Evolutionary conservation across 129 eudicot species (phyloP).

Genomic region (Calendula officinalis): DNA sequence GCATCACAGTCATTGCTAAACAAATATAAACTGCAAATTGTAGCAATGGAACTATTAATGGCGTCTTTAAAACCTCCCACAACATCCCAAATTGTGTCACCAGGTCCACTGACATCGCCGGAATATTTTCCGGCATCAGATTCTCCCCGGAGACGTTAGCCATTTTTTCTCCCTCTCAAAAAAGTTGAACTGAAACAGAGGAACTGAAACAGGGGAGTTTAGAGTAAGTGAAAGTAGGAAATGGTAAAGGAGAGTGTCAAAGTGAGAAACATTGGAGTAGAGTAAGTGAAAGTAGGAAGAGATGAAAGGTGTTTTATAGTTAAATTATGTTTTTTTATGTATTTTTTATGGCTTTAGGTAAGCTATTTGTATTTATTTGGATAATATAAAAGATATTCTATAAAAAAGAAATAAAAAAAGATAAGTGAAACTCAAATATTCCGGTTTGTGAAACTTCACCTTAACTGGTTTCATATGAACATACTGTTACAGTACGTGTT

Average conservation of each 20-base stretch:
- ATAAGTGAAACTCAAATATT: too few relatives aligned
- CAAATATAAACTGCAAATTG: slow-evolving; percentile 54
- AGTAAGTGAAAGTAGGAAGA: slow-evolving; percentile 25
- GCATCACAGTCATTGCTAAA: slow-evolving; percentile 61
- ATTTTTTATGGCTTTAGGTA: slow-evolving; percentile 2
- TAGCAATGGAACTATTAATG: slow-evolving; percentile 67
- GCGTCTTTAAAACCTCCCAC: slow-evolving; percentile 57
- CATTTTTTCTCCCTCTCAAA: slow-evolving; percentile 41
- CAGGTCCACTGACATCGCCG: slow-evolving; percentile 45
- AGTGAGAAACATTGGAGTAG: slow-evolving; percentile 19
- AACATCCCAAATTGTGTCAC: slow-evolving; percentile 44
- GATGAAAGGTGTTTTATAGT: slow-evolving; percentile 33
- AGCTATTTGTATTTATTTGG: background rate
- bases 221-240: too few relatives aligned
- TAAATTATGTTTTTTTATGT: background rate
- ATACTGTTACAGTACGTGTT: too few relatives aligned
- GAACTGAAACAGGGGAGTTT: slow-evolving; percentile 11
- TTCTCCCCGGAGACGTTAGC: slow-evolving; percentile 39
- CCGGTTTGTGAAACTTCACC: too few relatives aligned
- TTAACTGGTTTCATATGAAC: too few relatives aligned
- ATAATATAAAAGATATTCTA: too few relatives aligned
- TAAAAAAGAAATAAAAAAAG: too few relatives aligned
- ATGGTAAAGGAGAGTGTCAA: background rate
- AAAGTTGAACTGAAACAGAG: slow-evolving; percentile 29
- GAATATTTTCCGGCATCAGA: slow-evolving; percentile 46